Percentiles rank a stretch among this genome's conserved stretches.
phyloP scores from a whole-genome alignment of 352 stramenopile species.

The Phytophthora cryptogea region DNA sequence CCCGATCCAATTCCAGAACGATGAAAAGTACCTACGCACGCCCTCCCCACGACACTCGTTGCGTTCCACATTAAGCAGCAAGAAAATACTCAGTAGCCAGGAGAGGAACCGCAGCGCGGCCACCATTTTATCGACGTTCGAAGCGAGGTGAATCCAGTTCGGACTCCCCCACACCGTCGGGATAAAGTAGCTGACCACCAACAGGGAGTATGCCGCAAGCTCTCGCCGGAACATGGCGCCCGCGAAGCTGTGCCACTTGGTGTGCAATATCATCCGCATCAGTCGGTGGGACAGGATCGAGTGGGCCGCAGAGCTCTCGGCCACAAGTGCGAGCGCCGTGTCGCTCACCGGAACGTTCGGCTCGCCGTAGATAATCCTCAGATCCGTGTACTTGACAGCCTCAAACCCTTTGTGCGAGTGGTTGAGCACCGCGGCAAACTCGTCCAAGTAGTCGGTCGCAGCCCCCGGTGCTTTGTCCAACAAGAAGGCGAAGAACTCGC shows the following conservation, averaged over 20 bases:
- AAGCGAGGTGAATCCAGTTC: slow-evolving; percentile 48
- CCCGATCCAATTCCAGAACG: slow-evolving; percentile 70
- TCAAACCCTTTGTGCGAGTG: slow-evolving; percentile 37
- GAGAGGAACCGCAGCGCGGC: slow-evolving; percentile 41
- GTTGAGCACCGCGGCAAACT: slow-evolving; percentile 55
- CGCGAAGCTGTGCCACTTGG: slow-evolving; percentile 72
- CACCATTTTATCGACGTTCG: slow-evolving; percentile 52
- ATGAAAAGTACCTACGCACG: slow-evolving; percentile 51
- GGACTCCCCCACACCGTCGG: slow-evolving; percentile 61
- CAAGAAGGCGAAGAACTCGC: slow-evolving; percentile 56
- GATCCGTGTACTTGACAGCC: slow-evolving; percentile 55
- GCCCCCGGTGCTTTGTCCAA: slow-evolving; percentile 54
- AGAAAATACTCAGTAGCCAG: slow-evolving; percentile 57
- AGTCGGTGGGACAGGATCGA: slow-evolving; percentile 60
- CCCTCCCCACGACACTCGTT: slow-evolving; percentile 52
- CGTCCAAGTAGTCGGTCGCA: slow-evolving; percentile 51
- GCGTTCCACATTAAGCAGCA: slow-evolving; percentile 55
- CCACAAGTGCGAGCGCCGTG: slow-evolving; percentile 51
- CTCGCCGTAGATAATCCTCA: slow-evolving; percentile 55
- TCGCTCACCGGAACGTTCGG: slow-evolving; percentile 48
- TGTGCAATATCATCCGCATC: slow-evolving; percentile 52
- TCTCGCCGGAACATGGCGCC: slow-evolving; percentile 53
- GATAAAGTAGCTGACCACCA: slow-evolving; percentile 60
- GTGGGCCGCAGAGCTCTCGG: slow-evolving; percentile 44
- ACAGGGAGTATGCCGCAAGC: slow-evolving; percentile 49